phyloP scores from a whole-genome alignment of 1,284 basidiomycete species.

The Hortiboletus rubellus region DNA sequence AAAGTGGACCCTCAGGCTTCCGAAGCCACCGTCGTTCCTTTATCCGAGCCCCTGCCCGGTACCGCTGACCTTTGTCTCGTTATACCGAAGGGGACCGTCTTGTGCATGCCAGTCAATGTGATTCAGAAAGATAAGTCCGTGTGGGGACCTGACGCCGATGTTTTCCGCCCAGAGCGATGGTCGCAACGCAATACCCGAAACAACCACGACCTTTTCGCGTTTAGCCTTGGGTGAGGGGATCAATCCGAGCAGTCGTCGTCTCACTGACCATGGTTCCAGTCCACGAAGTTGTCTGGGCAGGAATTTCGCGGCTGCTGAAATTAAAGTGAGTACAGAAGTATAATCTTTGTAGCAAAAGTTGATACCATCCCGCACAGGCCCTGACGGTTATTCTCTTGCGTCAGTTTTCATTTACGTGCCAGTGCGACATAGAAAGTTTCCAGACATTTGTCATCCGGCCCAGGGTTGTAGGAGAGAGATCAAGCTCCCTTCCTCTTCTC shows the following conservation, averaged over 20 bases:
- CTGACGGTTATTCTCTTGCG: constrained; percentile 49
- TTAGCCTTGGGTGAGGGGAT: constrained; percentile 51
- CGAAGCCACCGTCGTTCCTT: constrained; percentile 48
- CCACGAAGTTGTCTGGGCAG: constrained; percentile 58
- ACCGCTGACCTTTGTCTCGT: constrained; percentile 41
- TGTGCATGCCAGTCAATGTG: constrained; percentile 57
- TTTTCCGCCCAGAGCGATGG: constrained; percentile 63
- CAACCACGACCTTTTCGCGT: constrained; percentile 51
- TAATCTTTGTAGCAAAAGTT: neutral
- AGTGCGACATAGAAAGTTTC: constrained; percentile 54
- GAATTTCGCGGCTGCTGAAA: constrained; percentile 54
- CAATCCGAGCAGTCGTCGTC: neutral
- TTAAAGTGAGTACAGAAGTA: constrained; percentile 45
- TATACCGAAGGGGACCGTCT: constrained; percentile 55
- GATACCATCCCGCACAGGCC: constrained; percentile 35
- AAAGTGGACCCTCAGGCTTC: constrained; percentile 39
- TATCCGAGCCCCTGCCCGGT: constrained; percentile 49
- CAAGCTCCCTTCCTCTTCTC: constrained; percentile 54
- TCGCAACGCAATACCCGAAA: constrained; percentile 39
- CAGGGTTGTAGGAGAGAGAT: constrained; percentile 48
- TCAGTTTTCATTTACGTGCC: constrained; percentile 51
- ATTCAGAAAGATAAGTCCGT: constrained; percentile 51
- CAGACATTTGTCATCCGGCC: constrained; percentile 65
- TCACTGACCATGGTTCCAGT: constrained; percentile 33
- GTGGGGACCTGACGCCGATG: constrained; percentile 57